phyloP scores from a whole-genome alignment of 2,329 filamentous ascomycete species.

The Podosphaera fusca region DNA sequence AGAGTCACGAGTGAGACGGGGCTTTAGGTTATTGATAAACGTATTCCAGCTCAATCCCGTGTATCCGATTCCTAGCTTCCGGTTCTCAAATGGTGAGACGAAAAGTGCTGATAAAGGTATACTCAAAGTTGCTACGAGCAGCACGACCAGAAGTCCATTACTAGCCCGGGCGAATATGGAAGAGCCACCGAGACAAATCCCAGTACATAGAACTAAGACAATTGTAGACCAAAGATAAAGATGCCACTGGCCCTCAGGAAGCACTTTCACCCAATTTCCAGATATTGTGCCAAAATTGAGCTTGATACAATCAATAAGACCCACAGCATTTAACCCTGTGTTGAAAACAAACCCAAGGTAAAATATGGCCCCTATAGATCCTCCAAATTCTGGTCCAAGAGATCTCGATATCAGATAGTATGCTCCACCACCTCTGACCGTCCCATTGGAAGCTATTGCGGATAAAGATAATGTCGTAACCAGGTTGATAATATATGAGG shows the following conservation, averaged over 20 bases:
- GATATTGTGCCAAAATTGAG: slow-evolving; percentile 42
- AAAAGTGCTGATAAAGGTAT: slow-evolving; percentile 60
- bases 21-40: slow-evolving; percentile 49
- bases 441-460: slow-evolving; percentile 74
- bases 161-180: slow-evolving; percentile 60
- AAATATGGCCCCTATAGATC: slow-evolving; percentile 69
- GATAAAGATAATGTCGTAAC: slow-evolving; percentile 69
- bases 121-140: slow-evolving; percentile 53
- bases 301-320: slow-evolving; percentile 60
- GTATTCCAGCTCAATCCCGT: slow-evolving; percentile 55
- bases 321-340: slow-evolving; percentile 69
- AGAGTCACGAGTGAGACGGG: slow-evolving; percentile 36
- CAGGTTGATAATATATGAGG: slow-evolving; percentile 63
- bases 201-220: slow-evolving; percentile 47
- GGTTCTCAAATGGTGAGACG: slow-evolving; percentile 41
- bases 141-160: slow-evolving; percentile 47
- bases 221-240: slow-evolving; percentile 53
- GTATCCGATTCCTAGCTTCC: slow-evolving; percentile 42
- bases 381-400: slow-evolving; percentile 69
- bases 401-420: slow-evolving; percentile 78
- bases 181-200: slow-evolving; percentile 57
- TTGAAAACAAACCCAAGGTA: slow-evolving; percentile 81
- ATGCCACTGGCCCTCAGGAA: slow-evolving; percentile 54
- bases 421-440: slow-evolving; percentile 66
- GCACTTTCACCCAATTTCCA: slow-evolving; percentile 32